Conservation (phyloP, 2,329 filamentous ascomycete genomes). For the Penicillium verrucosum region DNA sequence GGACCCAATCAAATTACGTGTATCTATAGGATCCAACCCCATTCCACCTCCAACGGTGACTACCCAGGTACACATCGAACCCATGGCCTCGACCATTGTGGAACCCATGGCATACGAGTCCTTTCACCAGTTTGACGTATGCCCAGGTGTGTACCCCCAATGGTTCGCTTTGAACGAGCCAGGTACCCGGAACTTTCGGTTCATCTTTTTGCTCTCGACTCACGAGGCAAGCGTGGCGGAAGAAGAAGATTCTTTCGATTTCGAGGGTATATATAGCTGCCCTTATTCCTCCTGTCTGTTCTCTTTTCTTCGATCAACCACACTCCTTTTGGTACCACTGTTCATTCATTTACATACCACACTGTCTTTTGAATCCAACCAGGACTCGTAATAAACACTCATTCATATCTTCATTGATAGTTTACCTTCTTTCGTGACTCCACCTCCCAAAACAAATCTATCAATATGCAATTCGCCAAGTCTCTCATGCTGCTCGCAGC, state of each 20-base stretch:
- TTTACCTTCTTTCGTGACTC: neutral
- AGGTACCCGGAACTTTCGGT: conserved; percentile 6
- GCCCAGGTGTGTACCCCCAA: neutral
- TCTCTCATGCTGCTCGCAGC: conserved; percentile 33
- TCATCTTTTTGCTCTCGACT: neutral
- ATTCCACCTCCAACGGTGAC: neutral
- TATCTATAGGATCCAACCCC: neutral
- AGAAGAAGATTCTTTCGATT: neutral
- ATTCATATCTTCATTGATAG: neutral
- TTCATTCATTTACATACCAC: conserved; percentile 2
- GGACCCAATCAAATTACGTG: conserved; percentile 1
- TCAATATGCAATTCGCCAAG: conserved; percentile 30
- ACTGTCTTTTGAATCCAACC: conserved; percentile 1
- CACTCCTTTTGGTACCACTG: conserved; percentile 6
- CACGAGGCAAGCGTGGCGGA: conserved; percentile 7
- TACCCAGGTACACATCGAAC: neutral
- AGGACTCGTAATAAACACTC: conserved; percentile 2
- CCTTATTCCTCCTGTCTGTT: neutral
- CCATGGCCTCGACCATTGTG: conserved; percentile 4
- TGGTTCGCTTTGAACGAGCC: neutral
- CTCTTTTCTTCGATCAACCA: neutral
- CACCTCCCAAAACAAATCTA: neutral
- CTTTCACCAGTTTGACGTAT: conserved; percentile 2
- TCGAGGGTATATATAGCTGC: conserved; percentile 4
- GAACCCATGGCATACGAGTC: neutral